These are phyloP conservation scores for Mycosphaerella sp. DNA, from an alignment of 2,329 filamentous ascomycete genomes.

Conservation along the genomic window DNA sequence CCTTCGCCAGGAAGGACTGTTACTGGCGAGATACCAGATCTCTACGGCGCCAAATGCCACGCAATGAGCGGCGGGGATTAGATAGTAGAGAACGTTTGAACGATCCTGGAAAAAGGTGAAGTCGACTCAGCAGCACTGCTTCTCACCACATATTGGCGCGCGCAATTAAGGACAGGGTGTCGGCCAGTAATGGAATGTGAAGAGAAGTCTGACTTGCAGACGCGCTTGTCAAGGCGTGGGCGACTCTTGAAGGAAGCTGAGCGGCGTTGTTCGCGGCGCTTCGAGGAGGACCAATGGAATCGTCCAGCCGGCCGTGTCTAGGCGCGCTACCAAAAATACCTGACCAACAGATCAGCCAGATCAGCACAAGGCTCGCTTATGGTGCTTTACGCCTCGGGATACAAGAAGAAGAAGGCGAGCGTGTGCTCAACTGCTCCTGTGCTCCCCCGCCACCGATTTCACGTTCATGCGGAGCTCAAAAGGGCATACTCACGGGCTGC, in stretches of 20 bases:
- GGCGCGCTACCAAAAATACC: slow-evolving; percentile 11
- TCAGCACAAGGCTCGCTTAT: slow-evolving; percentile 3
- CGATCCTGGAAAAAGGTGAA: slow-evolving; percentile 15
- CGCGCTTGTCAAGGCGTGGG: slow-evolving; percentile 7
- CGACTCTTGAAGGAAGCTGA: slow-evolving; percentile 10
- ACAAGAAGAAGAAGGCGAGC: slow-evolving; percentile 2
- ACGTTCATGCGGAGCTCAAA: not conserved
- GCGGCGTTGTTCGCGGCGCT: slow-evolving; percentile 6
- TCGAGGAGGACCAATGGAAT: slow-evolving; percentile 7
- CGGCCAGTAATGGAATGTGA: slow-evolving; percentile 16
- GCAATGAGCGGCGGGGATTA: slow-evolving; percentile 21
- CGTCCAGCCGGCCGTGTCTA: slow-evolving; percentile 3
- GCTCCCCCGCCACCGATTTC: not conserved
- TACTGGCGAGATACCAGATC: slow-evolving; percentile 32
- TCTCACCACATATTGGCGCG: slow-evolving; percentile 28
- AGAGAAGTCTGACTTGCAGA: slow-evolving; percentile 10
- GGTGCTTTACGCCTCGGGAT: not conserved
- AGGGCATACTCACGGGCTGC: not conserved
- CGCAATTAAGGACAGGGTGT: slow-evolving; percentile 5
- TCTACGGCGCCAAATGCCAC: slow-evolving; percentile 28
- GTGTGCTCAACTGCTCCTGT: not conserved
- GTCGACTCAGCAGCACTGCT: slow-evolving; percentile 22
- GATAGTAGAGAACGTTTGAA: slow-evolving; percentile 18
- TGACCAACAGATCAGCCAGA: slow-evolving; percentile 7
- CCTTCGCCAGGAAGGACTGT: slow-evolving; percentile 31